Percentiles rank a stretch among this genome's conserved stretches.
phyloP scores from a whole-genome alignment of 495 filamentous ascomycete species.

The Paragyromitra xinjiangensis region DNA sequence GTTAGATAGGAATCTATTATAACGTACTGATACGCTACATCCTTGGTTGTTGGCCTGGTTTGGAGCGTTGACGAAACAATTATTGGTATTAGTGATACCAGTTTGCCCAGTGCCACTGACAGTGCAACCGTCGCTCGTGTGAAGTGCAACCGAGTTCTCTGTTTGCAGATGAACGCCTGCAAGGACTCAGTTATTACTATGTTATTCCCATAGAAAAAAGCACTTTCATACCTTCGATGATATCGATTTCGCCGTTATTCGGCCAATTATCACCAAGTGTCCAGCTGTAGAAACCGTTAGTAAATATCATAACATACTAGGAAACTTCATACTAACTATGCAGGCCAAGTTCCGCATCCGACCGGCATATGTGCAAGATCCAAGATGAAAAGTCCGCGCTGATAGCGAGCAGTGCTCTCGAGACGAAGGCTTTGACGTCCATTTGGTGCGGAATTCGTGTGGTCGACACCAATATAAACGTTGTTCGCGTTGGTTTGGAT shows the following conservation, averaged over 20 bases:
- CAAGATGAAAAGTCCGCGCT: conserved; percentile 73
- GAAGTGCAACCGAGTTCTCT: conserved; percentile 75
- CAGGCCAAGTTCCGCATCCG: conserved; percentile 77
- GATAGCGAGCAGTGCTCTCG: conserved; percentile 72
- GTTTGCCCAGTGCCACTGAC: conserved; percentile 65
- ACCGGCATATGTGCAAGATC: conserved; percentile 82
- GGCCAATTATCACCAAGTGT: conserved; percentile 81
- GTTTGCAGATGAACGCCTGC: conserved; percentile 69
- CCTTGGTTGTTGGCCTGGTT: conserved; percentile 64
- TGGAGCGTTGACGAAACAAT: conserved; percentile 65
- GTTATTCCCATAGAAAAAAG: background rate
- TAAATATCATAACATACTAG: background rate
- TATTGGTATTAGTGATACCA: conserved; percentile 61
- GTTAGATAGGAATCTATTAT: background rate
- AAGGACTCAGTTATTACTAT: background rate
- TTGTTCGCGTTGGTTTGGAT: conserved; percentile 65
- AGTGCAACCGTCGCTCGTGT: conserved; percentile 73
- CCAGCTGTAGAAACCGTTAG: conserved; percentile 63
- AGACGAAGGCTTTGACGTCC: conserved; percentile 77
- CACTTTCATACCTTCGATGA: conserved; percentile 73
- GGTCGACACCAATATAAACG: conserved; percentile 67
- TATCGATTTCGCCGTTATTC: conserved; percentile 83
- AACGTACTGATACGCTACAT: conserved; percentile 57
- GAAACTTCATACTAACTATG: conserved; percentile 59
- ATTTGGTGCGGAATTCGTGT: conserved; percentile 58